phyloP scores from a whole-genome alignment of 495 filamentous ascomycete species.

The Lasiosphaeria hispida region DNA sequence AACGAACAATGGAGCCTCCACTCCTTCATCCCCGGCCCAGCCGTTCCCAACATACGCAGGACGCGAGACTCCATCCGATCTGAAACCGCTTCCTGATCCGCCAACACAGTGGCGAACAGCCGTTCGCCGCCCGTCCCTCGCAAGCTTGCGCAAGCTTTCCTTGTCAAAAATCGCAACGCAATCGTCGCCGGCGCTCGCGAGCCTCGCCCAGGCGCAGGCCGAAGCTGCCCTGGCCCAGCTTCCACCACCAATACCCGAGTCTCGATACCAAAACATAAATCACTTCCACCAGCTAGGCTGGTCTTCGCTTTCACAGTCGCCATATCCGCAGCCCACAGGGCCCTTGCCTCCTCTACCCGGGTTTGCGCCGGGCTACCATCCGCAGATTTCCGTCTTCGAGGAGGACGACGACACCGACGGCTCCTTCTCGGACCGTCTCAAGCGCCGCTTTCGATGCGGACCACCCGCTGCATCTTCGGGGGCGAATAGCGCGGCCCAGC shows the following conservation, averaged over 20 bases:
- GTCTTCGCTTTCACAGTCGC: not conserved
- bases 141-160: constrained; percentile 18
- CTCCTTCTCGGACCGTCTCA: no score
- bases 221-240: not conserved
- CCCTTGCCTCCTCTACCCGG: not conserved
- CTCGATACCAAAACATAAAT: not conserved
- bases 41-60: not conserved
- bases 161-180: constrained; percentile 19
- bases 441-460: no score
- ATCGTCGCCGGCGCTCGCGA: constrained; percentile 19
- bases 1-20: not conserved
- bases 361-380: not conserved
- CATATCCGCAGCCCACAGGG: not conserved
- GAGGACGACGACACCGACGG: constrained; percentile 3
- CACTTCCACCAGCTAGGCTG: not conserved
- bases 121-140: constrained; percentile 14
- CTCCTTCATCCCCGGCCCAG: not conserved
- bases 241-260: not conserved
- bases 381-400: constrained; percentile 9
- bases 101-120: constrained; percentile 1
- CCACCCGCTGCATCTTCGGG: no score
- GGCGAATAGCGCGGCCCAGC: no score
- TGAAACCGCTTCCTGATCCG: constrained; percentile 7
- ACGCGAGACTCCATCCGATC: not conserved
- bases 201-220: constrained; percentile 14